phyloP scores from a whole-genome alignment of 2,329 filamentous ascomycete species.

The Zymoseptoria pseudotritici region DNA sequence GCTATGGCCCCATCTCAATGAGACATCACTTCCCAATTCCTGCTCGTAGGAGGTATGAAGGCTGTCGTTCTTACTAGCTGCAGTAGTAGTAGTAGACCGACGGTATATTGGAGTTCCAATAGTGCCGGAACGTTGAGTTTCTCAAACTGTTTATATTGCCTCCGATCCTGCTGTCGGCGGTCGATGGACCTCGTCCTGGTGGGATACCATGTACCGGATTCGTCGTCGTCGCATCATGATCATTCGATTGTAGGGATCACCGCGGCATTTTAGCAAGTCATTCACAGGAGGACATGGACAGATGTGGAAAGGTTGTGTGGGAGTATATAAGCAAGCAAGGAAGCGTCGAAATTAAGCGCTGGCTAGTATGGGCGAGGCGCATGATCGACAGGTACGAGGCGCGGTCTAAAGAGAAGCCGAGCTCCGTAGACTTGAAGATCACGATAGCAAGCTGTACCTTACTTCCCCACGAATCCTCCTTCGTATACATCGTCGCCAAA shows the following conservation, averaged over 20 bases:
- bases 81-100: not conserved
- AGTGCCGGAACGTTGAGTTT: not conserved
- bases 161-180: too few species aligned
- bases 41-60: not conserved
- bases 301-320: not conserved
- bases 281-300: not conserved
- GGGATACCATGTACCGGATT: too few species aligned
- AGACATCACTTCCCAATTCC: not conserved
- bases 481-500: too few species aligned
- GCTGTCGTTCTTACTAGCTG: not conserved
- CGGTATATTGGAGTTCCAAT: not conserved
- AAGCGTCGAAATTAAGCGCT: not conserved
- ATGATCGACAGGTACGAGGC: not conserved
- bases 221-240: too few species aligned
- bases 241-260: too few species aligned
- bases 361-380: not conserved
- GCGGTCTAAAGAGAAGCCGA: not conserved
- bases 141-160: too few species aligned
- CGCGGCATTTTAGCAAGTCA: too few species aligned
- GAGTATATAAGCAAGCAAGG: not conserved
- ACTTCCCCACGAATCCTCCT: too few species aligned
- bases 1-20: not conserved
- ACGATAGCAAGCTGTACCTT: too few species aligned
- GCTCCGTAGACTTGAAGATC: not conserved
- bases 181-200: too few species aligned